Conservation (phyloP, 2,329 filamentous ascomycete genomes). For the Pseudogymnoascus sp. region DNA sequence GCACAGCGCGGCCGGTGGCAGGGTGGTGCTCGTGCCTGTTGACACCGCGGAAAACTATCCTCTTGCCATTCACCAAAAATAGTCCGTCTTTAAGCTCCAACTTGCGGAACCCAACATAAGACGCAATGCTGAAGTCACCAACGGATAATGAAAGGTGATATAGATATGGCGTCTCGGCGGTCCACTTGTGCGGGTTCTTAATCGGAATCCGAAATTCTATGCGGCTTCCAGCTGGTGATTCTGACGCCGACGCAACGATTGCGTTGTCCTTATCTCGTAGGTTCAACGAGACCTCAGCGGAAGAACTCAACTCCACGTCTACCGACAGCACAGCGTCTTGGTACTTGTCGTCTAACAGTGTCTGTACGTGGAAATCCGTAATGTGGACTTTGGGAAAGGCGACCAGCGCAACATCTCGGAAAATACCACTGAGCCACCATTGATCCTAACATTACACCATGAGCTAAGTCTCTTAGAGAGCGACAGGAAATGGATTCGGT, state of each 20-base stretch:
- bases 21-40: slow-evolving; percentile 51
- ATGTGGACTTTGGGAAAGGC: slow-evolving; percentile 41
- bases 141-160: slow-evolving; percentile 44
- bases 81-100: slow-evolving; percentile 45
- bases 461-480: not conserved
- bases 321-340: slow-evolving; percentile 43
- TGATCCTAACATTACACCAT: slow-evolving; percentile 34
- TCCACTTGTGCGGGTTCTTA: slow-evolving; percentile 54
- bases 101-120: slow-evolving; percentile 46
- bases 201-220: slow-evolving; percentile 31
- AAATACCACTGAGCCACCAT: slow-evolving; percentile 47
- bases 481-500: too few relatives aligned
- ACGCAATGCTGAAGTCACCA: slow-evolving; percentile 25
- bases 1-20: slow-evolving; percentile 41
- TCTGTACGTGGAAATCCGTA: slow-evolving; percentile 46
- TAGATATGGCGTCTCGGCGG: slow-evolving; percentile 57
- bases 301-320: slow-evolving; percentile 37
- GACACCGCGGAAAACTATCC: slow-evolving; percentile 45
- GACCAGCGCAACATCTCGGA: slow-evolving; percentile 45
- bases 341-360: slow-evolving; percentile 44
- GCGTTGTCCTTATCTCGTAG: slow-evolving; percentile 37
- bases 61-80: slow-evolving; percentile 45
- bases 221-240: slow-evolving; percentile 9
- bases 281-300: slow-evolving; percentile 31
- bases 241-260: slow-evolving; percentile 21